Conservation (phyloP, 371 early-diverging fungal species). For the Saksenaea oblongispora region DNA sequence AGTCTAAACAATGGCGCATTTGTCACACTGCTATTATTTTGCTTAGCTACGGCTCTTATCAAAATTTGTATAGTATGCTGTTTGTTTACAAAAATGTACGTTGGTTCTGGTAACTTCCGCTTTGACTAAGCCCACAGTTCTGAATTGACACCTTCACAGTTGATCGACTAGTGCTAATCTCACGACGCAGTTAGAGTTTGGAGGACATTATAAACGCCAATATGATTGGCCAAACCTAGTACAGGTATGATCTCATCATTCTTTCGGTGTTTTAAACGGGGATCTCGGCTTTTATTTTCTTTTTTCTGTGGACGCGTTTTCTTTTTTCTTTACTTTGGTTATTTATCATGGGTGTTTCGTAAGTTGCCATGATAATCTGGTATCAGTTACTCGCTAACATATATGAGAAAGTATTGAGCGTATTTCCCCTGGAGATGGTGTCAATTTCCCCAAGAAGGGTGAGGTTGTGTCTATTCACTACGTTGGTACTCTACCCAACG, state of each 20-base stretch:
- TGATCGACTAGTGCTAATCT: too few species aligned
- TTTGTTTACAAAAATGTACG: too few species aligned
- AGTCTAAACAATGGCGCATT: too few species aligned
- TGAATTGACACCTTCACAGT: too few species aligned
- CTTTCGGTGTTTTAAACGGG: not conserved
- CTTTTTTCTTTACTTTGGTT: slow-evolving; percentile 11
- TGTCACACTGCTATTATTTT: too few species aligned
- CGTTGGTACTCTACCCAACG: slow-evolving; percentile 66
- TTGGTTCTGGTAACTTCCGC: too few species aligned
- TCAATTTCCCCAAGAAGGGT: slow-evolving; percentile 85
- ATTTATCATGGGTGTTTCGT: slow-evolving; percentile 47
- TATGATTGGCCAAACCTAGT: too few species aligned
- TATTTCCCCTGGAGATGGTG: slow-evolving; percentile 71
- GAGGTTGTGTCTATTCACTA: slow-evolving; percentile 76
- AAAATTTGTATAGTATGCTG: too few species aligned
- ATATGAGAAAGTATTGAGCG: slow-evolving; percentile 36
- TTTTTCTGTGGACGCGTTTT: not conserved
- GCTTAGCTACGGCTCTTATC: too few species aligned
- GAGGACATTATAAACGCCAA: too few species aligned
- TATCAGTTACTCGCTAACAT: not conserved
- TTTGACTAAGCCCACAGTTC: too few species aligned
- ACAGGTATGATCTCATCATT: not conserved
- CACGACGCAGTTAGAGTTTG: too few species aligned
- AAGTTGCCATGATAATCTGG: slow-evolving; percentile 11
- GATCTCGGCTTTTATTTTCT: slow-evolving; percentile 2